These are phyloP conservation scores for Corchorus olitorius DNA, from an alignment of 345 rosid species.

Conservation along the genomic window DNA sequence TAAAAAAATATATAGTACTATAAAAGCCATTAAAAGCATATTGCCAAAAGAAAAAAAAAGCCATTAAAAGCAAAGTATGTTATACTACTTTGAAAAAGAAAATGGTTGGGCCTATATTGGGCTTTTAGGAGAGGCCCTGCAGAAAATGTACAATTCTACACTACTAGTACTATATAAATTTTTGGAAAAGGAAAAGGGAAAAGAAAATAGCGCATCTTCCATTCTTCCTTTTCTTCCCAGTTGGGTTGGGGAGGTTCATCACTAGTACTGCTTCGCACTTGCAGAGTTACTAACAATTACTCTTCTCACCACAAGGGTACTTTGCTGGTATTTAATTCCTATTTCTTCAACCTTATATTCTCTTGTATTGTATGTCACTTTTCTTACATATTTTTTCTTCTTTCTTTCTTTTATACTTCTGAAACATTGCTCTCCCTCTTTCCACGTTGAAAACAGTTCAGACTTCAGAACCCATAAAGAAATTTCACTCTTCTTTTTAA, in stretches of 20 bases:
- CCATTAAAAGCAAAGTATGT: too few species aligned
- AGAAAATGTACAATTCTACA: too few species aligned
- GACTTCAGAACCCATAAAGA: not conserved
- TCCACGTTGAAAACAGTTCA: not conserved
- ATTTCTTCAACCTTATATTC: not conserved
- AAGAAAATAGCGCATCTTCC: not conserved
- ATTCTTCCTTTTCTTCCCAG: not conserved
- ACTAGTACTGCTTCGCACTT: not conserved
- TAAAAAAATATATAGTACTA: too few species aligned
- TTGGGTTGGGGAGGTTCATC: too few species aligned
- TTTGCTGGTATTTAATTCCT: not conserved
- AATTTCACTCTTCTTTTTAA: not conserved
- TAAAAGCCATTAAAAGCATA: too few species aligned
- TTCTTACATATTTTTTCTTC: not conserved
- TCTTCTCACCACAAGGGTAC: not conserved
- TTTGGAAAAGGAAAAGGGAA: not conserved
- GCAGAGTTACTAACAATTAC: not conserved
- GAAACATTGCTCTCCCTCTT: not conserved
- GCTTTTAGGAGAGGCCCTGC: not conserved
- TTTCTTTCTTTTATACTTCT: not conserved
- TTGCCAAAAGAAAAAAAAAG: too few species aligned
- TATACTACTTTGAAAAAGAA: not conserved
- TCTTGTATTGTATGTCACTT: not conserved
- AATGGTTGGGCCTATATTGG: not conserved
- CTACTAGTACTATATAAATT: too few species aligned